A percentile compares a stretch with the other conserved stretches of the same genome.
Conservation (phyloP, 2,329 filamentous ascomycete species). For the Scytalidium lignicola region DNA sequence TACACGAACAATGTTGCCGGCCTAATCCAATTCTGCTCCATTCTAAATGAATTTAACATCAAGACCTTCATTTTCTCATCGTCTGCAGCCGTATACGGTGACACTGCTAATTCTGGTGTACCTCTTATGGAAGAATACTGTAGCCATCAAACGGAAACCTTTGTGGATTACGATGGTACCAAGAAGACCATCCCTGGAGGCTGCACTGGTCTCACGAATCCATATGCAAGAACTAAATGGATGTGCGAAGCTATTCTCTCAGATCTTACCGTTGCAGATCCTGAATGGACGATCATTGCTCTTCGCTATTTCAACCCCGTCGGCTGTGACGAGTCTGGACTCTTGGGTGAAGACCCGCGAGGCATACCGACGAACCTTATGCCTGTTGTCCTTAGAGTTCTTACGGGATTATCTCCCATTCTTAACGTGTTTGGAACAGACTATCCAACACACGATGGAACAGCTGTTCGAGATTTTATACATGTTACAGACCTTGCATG, state of each 20-base stretch:
- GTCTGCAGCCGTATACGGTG: conserved; percentile 61
- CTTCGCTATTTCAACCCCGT: conserved; percentile 63
- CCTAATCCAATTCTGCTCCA: conserved; percentile 50
- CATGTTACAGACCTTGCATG: conserved; percentile 59
- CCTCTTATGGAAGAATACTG: conserved; percentile 51
- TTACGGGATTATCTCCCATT: conserved; percentile 46
- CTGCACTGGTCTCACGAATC: conserved; percentile 54
- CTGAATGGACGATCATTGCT: conserved; percentile 56
- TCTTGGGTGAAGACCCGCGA: conserved; percentile 59
- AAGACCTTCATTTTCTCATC: conserved; percentile 63
- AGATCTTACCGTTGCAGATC: conserved; percentile 53
- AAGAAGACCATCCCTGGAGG: conserved; percentile 39
- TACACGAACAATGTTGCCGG: conserved; percentile 63
- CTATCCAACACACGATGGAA: conserved; percentile 60
- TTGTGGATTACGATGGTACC: conserved; percentile 35
- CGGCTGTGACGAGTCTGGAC: conserved; percentile 56
- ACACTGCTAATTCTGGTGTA: conserved; percentile 41
- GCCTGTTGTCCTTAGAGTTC: conserved; percentile 55
- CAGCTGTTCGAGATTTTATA: conserved; percentile 61
- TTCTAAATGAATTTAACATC: conserved; percentile 53
- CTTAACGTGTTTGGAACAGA: conserved; percentile 58
- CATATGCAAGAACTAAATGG: conserved; percentile 61
- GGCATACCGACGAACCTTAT: conserved; percentile 58
- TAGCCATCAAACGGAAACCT: conserved; percentile 44
- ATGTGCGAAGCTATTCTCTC: conserved; percentile 61